Evolutionary conservation across 306 rosid species (phyloP).

Genomic region (Glycine latifolia): DNA sequence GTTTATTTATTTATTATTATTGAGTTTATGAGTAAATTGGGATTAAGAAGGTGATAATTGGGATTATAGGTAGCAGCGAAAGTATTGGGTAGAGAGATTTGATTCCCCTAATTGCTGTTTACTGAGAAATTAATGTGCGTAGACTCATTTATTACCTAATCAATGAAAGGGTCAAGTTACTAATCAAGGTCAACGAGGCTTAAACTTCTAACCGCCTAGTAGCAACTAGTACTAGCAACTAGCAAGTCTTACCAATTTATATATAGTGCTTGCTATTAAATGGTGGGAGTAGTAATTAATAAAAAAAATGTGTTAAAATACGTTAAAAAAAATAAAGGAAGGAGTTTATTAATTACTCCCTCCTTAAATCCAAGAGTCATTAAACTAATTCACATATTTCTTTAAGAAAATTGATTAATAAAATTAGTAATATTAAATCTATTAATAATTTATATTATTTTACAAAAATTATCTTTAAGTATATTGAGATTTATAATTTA

Average conservation of each 20-base stretch:
- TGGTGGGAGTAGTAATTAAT: too few species aligned
- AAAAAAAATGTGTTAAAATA: too few species aligned
- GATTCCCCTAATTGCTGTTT: background rate
- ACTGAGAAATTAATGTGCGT: background rate
- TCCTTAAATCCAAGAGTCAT: too few species aligned
- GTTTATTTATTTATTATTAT: background rate
- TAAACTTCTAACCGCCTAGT: background rate
- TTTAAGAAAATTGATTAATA: too few species aligned
- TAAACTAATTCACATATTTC: too few species aligned
- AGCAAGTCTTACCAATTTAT: background rate
- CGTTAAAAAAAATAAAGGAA: too few species aligned
- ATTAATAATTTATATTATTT: too few species aligned
- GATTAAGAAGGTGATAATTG: conserved; percentile 10
- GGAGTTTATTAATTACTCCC: too few species aligned
- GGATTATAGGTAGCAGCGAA: background rate
- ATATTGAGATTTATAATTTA: too few species aligned
- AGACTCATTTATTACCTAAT: background rate
- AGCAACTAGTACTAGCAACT: too few species aligned
- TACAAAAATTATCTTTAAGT: too few species aligned
- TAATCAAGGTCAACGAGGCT: background rate
- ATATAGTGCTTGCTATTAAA: background rate
- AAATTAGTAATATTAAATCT: too few species aligned
- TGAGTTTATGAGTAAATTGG: background rate
- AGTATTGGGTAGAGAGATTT: background rate
- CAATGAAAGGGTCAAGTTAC: background rate